phyloP scores from a whole-genome alignment of 2,329 filamentous ascomycete species.

The Chaetomium strumarium region DNA sequence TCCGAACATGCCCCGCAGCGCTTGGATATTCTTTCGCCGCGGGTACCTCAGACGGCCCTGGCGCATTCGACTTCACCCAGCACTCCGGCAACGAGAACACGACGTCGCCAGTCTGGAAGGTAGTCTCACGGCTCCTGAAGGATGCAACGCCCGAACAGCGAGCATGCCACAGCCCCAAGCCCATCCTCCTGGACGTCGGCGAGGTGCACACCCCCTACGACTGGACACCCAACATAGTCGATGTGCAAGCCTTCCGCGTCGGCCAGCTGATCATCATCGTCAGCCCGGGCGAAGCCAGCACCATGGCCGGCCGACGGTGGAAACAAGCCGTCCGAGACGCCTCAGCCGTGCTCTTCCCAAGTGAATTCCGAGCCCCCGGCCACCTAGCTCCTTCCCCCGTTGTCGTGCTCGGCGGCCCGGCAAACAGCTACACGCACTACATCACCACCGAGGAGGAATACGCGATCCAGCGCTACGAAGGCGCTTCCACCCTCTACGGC shows the following conservation, averaged over 20 bases:
- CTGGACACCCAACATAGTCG: conserved; percentile 89
- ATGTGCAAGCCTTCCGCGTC: conserved; percentile 78
- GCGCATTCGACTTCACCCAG: conserved; percentile 89
- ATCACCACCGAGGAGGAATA: conserved; percentile 78
- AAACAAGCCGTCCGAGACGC: conserved; percentile 58
- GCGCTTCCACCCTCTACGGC: conserved; percentile 86
- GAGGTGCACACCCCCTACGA: conserved; percentile 71
- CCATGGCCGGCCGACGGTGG: conserved; percentile 89
- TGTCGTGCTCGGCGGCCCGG: conserved; percentile 83
- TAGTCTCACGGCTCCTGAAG: conserved; percentile 68
- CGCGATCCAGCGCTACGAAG: conserved; percentile 81
- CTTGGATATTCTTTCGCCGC: conserved; percentile 90
- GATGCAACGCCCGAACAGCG: conserved; percentile 63
- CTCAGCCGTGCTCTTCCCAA: conserved; percentile 40
- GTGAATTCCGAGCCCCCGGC: conserved; percentile 27
- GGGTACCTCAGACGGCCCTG: conserved; percentile 86
- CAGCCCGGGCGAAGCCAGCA: conserved; percentile 80
- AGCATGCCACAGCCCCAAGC: conserved; percentile 73
- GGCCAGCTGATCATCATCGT: conserved; percentile 81
- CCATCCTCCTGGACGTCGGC: conserved; percentile 82
- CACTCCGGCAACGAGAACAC: conserved; percentile 66
- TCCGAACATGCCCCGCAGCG: conserved; percentile 76
- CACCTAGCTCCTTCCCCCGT: conserved; percentile 43
- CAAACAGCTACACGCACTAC: conserved; percentile 86
- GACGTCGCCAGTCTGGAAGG: conserved; percentile 66